A percentile compares a stretch with the other conserved stretches of the same genome.
Conservation (phyloP, 2,329 filamentous ascomycete genomes). For the Cladophialophora chaetospira region DNA sequence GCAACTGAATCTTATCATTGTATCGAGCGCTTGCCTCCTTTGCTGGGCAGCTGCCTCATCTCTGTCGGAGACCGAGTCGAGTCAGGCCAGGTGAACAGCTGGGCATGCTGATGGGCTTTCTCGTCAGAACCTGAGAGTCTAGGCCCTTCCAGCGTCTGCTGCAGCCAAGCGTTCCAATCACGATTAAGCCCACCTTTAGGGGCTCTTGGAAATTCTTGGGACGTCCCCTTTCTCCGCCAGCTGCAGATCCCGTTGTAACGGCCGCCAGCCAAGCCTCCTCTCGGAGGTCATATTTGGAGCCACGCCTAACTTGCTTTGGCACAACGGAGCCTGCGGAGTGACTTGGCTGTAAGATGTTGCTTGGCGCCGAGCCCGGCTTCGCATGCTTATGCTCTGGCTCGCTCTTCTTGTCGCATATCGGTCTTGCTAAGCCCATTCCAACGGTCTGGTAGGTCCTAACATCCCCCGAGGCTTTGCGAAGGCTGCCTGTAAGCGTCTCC, state of each 20-base stretch:
- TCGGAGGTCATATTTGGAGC: conserved; percentile 1
- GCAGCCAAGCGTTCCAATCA: conserved; percentile 4
- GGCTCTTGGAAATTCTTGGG: conserved; percentile 10
- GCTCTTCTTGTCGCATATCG: not conserved
- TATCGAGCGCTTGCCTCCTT: conserved; percentile 4
- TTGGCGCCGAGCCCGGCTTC: conserved; percentile 16
- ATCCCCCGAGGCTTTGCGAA: not conserved
- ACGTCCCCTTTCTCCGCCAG: conserved; percentile 10
- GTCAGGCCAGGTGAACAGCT: not conserved
- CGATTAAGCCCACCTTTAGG: not conserved
- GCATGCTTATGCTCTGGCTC: conserved; percentile 5
- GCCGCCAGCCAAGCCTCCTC: conserved; percentile 7
- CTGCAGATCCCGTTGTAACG: not conserved
- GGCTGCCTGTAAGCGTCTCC: not conserved
- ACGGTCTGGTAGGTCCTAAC: not conserved
- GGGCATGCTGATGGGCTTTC: not conserved
- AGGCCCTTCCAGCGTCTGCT: conserved; percentile 2
- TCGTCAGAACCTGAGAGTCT: conserved; percentile 1
- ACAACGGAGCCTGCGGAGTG: conserved; percentile 10
- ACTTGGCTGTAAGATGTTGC: conserved; percentile 24
- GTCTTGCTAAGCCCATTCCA: conserved; percentile 7
- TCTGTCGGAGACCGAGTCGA: conserved; percentile 1
- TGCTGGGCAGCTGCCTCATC: conserved; percentile 1
- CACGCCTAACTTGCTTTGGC: not conserved
- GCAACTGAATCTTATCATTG: not conserved